Evolutionary conservation across 208 protist genomes (phyloP).

Genomic region (Trypanosoma brucei): DNA sequence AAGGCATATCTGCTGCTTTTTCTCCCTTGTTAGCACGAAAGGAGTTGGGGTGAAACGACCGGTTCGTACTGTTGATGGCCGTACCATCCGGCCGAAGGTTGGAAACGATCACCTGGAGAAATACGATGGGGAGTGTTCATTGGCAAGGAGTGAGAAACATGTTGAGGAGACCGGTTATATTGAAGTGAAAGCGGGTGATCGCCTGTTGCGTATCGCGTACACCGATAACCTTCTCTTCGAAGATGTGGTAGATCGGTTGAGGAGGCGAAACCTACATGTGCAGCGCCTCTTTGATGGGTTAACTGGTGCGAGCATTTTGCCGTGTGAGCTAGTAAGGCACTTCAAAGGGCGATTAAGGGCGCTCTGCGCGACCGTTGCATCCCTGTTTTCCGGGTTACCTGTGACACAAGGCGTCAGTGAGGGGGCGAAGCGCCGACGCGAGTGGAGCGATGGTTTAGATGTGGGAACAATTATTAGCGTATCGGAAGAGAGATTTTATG

Average conservation of each 20-base stretch:
- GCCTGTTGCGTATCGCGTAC: conserved; percentile 17
- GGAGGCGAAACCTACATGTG: conserved; percentile 19
- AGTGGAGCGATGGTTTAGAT: neutral
- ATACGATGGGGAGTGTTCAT: conserved; percentile 3
- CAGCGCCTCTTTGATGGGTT: conserved; percentile 34
- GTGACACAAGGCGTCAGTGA: neutral
- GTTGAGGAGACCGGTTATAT: conserved; percentile 3
- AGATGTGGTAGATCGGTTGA: conserved; percentile 24
- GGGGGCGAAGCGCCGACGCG: conserved; percentile 3
- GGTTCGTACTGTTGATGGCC: conserved; percentile 2
- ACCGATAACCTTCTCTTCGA: conserved; percentile 17
- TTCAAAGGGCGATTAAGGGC: conserved; percentile 18
- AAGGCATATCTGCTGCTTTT: conserved; percentile 14
- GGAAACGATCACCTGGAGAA: conserved; percentile 14
- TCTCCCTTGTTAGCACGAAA: conserved; percentile 5
- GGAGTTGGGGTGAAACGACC: neutral
- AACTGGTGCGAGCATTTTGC: conserved; percentile 50
- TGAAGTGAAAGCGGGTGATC: conserved; percentile 21
- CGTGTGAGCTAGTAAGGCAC: conserved; percentile 37
- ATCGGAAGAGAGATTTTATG: neutral
- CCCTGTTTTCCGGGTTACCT: neutral
- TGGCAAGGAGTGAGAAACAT: neutral
- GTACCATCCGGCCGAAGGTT: conserved; percentile 7
- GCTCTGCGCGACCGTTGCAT: conserved; percentile 14
- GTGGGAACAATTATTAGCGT: neutral